A percentile compares a stretch with the other conserved stretches of the same genome.
These are phyloP conservation scores for Lichtheimia hyalospora DNA, from an alignment of 371 early-diverging fungal species.

Conservation along the genomic window DNA sequence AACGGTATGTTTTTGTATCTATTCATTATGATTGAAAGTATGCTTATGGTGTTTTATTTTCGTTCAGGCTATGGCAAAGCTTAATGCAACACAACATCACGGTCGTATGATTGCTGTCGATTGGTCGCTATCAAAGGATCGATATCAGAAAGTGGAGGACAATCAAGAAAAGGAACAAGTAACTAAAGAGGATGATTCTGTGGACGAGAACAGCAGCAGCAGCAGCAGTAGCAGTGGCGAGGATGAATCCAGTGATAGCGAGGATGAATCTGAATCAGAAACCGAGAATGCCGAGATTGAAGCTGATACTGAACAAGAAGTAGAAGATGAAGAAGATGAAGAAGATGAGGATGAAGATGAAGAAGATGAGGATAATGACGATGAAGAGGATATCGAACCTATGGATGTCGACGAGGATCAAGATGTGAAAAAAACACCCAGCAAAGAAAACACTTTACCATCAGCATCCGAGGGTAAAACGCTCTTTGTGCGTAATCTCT, in stretches of 20 bases:
- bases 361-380: constrained; percentile 35
- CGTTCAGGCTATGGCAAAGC: constrained; percentile 11
- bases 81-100: constrained; percentile 12
- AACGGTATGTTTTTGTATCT: constrained; percentile 15
- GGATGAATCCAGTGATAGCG: constrained; percentile 32
- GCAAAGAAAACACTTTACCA: constrained; percentile 18
- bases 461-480: constrained; percentile 70
- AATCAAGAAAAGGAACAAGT: constrained; percentile 15
- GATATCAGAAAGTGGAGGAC: constrained; percentile 49
- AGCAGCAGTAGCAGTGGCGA: constrained; percentile 15
- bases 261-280: constrained; percentile 31
- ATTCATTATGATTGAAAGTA: not conserved
- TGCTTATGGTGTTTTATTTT: not conserved
- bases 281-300: constrained; percentile 13
- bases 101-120: constrained; percentile 14
- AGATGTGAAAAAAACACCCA: constrained; percentile 13
- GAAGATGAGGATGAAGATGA: constrained; percentile 35
- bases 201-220: constrained; percentile 14
- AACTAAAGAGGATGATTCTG: constrained; percentile 11
- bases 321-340: constrained; percentile 33
- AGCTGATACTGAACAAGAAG: constrained; percentile 25
- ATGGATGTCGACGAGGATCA: constrained; percentile 35
- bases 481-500: constrained; percentile 89
- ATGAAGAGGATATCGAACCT: constrained; percentile 32
- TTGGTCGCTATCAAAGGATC: constrained; percentile 80